These are phyloP conservation scores for Thalassiosira livingstoniorum DNA, from an alignment of 352 stramenopile genomes.

Conservation along the genomic window DNA sequence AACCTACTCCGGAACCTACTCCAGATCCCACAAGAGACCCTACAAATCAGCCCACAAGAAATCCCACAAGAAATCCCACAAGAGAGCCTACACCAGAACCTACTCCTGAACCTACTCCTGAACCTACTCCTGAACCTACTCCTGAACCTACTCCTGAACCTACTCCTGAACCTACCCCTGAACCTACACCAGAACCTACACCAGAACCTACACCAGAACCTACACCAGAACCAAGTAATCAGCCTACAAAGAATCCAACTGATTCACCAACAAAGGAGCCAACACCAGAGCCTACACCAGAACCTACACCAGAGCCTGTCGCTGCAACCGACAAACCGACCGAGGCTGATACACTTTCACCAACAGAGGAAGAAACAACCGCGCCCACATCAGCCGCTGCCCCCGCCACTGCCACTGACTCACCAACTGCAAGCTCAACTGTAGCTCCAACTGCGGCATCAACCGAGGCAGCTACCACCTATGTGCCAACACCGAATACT, in stretches of 20 bases:
- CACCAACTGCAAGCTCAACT: background rate
- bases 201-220: no score
- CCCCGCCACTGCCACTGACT: background rate
- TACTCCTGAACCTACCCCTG: no score
- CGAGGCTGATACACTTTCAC: no score
- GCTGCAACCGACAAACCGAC: no score
- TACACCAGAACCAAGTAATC: no score
- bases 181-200: no score
- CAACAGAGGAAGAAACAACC: no score
- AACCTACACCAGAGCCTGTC: no score
- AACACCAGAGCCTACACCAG: no score
- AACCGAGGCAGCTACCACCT: background rate
- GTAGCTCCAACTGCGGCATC: background rate
- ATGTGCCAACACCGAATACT: background rate
- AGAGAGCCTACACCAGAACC: background rate
- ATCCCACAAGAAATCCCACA: background rate
- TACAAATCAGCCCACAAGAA: background rate
- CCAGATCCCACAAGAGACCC: background rate
- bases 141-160: slow-evolving; percentile 5
- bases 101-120: background rate
- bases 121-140: background rate
- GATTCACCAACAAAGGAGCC: no score
- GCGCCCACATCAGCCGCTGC: background rate
- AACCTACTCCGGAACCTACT: background rate
- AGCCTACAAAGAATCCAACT: no score